Evolutionary conservation across 2,329 filamentous ascomycete species (phyloP).

Genomic region (Paecilomyces formosus): DNA sequence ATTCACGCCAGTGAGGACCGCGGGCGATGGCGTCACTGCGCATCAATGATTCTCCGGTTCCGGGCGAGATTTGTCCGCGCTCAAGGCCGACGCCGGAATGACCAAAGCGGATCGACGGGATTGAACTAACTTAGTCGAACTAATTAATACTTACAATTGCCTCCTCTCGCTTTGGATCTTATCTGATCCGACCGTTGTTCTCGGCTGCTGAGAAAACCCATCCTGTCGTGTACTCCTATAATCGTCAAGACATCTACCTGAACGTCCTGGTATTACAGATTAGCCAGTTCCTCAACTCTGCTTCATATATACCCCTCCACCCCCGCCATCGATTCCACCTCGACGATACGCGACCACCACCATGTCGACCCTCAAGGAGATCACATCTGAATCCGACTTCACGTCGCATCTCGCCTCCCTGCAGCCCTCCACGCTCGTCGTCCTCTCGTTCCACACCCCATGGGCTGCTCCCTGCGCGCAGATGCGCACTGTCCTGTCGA

Average conservation of each 20-base stretch:
- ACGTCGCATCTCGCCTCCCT: slow-evolving; percentile 58
- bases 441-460: slow-evolving; percentile 91
- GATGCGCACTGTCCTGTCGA: slow-evolving; percentile 79
- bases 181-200: background rate
- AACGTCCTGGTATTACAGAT: background rate
- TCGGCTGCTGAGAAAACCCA: background rate
- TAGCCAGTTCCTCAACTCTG: background rate
- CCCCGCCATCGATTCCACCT: slow-evolving; percentile 2
- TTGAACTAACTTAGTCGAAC: background rate
- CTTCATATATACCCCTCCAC: slow-evolving; percentile 25
- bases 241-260: background rate
- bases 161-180: background rate
- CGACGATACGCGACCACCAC: slow-evolving; percentile 13
- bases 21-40: slow-evolving; percentile 8
- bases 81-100: background rate
- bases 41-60: slow-evolving; percentile 8
- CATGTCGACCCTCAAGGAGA: slow-evolving; percentile 73
- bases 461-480: slow-evolving; percentile 96
- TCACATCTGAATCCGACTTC: slow-evolving; percentile 69
- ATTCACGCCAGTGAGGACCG: background rate
- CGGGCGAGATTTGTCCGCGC: slow-evolving; percentile 1
- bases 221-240: background rate
- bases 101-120: background rate
- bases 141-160: background rate
- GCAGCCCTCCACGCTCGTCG: slow-evolving; percentile 62